Conservation (phyloP, 805 yeast species). For the Yamadazyma scolyti region DNA sequence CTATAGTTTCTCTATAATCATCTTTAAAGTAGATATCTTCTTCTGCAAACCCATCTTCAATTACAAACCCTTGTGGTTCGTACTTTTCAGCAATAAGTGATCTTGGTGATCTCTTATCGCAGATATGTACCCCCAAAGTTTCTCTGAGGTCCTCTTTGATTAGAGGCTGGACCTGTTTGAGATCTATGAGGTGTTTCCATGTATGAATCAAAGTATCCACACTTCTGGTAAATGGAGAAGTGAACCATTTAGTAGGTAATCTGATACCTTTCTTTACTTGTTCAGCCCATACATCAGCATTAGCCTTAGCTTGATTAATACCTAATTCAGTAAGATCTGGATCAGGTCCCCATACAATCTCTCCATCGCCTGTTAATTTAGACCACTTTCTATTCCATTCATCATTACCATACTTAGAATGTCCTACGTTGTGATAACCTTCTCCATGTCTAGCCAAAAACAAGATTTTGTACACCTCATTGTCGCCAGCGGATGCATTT, state of each 20-base stretch:
- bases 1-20: constrained; percentile 37
- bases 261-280: constrained; percentile 17
- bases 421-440: constrained; percentile 50
- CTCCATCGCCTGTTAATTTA: constrained; percentile 41
- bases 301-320: constrained; percentile 40
- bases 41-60: constrained; percentile 45
- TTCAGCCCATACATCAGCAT: constrained; percentile 34
- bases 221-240: constrained; percentile 52
- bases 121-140: constrained; percentile 47
- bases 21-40: constrained; percentile 41
- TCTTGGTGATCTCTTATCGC: constrained; percentile 43
- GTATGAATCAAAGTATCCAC: constrained; percentile 46
- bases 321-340: constrained; percentile 49
- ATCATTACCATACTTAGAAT: constrained; percentile 41
- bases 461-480: constrained; percentile 41
- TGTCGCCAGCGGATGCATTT: constrained; percentile 22
- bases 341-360: constrained; percentile 49
- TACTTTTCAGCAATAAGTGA: constrained; percentile 38
- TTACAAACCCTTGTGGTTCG: constrained; percentile 28
- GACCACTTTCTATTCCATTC: constrained; percentile 48
- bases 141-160: constrained; percentile 48
- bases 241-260: constrained; percentile 41
- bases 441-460: constrained; percentile 53
- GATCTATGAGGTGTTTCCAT: constrained; percentile 35
- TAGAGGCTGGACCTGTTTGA: constrained; percentile 25